Percentiles rank a stretch among this genome's conserved stretches.
Evolutionary conservation across 257 asterid species (phyloP).

Genomic region (Verbascum thapsus): DNA sequence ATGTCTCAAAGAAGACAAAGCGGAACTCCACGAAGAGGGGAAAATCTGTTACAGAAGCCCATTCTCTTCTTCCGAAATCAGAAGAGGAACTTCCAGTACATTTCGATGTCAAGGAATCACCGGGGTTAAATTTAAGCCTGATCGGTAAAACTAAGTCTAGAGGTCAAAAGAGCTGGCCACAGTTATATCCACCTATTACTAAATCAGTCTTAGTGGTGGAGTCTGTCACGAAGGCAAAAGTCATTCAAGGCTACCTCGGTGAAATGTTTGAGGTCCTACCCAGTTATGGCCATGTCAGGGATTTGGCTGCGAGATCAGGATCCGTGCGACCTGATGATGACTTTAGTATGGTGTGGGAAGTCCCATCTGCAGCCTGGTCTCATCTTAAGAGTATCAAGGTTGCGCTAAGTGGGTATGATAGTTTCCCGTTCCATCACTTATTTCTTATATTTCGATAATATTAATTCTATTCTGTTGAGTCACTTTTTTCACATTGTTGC

Average conservation of each 20-base stretch:
- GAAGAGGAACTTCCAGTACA: slow-evolving; percentile 31
- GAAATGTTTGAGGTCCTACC: slow-evolving; percentile 92
- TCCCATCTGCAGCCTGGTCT: slow-evolving; percentile 94
- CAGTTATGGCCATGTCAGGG: slow-evolving; percentile 95
- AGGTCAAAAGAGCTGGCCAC: slow-evolving; percentile 48
- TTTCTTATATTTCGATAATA: slow-evolving; percentile 13
- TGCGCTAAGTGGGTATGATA: slow-evolving; percentile 82
- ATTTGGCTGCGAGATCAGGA: slow-evolving; percentile 96
- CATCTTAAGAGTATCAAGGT: slow-evolving; percentile 89
- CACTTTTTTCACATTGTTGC: slow-evolving; percentile 4
- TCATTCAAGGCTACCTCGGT: slow-evolving; percentile 95
- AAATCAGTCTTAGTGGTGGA: slow-evolving; percentile 87
- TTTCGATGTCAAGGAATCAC: slow-evolving; percentile 35
- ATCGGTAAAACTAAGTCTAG: slow-evolving; percentile 36
- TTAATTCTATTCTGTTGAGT: slow-evolving; percentile 5
- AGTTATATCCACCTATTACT: slow-evolving; percentile 72
- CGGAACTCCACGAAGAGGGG: slow-evolving; percentile 39
- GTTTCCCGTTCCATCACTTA: slow-evolving; percentile 26
- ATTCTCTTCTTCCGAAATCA: slow-evolving; percentile 27
- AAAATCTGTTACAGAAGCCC: slow-evolving; percentile 43
- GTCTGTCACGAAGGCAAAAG: slow-evolving; percentile 84
- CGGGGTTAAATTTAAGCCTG: slow-evolving; percentile 30
- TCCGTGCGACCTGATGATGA: slow-evolving; percentile 95
- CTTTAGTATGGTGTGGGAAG: slow-evolving; percentile 99
- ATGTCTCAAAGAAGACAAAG: slow-evolving; percentile 35